Percentiles rank a stretch among this genome's conserved stretches.
Evolutionary conservation across 2,329 filamentous ascomycete genomes (phyloP).

Genomic region (Pezicula carpinea): DNA sequence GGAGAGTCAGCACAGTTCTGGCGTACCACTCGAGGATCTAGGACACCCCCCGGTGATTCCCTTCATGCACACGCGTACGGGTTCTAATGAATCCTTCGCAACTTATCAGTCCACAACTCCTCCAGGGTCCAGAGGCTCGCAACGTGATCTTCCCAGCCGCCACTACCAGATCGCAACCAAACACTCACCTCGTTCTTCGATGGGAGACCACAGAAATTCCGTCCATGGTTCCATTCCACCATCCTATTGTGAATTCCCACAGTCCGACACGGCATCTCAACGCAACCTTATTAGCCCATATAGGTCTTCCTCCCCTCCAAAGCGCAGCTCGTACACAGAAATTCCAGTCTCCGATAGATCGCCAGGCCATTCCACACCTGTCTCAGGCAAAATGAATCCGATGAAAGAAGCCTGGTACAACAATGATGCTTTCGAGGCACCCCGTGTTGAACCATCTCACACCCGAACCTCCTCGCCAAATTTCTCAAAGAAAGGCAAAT

Average conservation of each 20-base stretch:
- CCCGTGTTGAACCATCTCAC: conserved; percentile 19
- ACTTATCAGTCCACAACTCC: conserved; percentile 45
- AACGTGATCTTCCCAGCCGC: conserved; percentile 48
- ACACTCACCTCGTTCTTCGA: conserved; percentile 40
- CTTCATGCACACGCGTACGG: conserved; percentile 72
- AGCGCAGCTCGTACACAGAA: conserved; percentile 44
- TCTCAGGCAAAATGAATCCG: background rate
- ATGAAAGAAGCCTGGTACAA: conserved; percentile 22
- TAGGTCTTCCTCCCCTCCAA: conserved; percentile 13
- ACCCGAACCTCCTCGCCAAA: background rate
- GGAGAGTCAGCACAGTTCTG: conserved; percentile 39
- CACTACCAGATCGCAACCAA: conserved; percentile 48
- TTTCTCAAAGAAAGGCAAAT: conserved; percentile 13
- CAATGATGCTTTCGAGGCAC: conserved; percentile 23
- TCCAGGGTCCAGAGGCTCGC: conserved; percentile 47
- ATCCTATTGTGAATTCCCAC: background rate
- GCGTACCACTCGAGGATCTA: conserved; percentile 39
- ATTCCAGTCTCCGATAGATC: conserved; percentile 40
- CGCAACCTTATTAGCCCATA: background rate
- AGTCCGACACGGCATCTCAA: conserved; percentile 1
- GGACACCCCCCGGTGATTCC: conserved; percentile 56
- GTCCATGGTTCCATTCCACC: conserved; percentile 2
- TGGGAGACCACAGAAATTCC: conserved; percentile 40
- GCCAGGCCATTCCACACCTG: conserved; percentile 1
- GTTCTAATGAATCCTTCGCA: conserved; percentile 53